phyloP scores from a whole-genome alignment of 2,329 filamentous ascomycete species.

The Fusarium sp. region DNA sequence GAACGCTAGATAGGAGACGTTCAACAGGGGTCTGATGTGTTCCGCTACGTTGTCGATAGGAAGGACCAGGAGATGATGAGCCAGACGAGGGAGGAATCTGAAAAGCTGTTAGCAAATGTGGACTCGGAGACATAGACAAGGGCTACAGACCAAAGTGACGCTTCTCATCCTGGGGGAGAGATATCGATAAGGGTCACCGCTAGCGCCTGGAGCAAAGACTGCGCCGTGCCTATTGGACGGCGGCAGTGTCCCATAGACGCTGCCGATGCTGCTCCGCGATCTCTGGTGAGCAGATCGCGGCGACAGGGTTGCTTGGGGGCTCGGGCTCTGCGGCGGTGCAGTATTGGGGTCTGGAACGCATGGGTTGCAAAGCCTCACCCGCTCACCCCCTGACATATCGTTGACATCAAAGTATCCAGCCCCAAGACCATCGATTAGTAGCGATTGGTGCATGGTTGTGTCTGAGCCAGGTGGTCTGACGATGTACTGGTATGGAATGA shows the following conservation, averaged over 20 bases:
- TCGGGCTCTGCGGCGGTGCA: conserved; percentile 59
- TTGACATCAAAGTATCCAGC: conserved; percentile 54
- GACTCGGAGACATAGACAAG: neutral
- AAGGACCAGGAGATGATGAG: conserved; percentile 38
- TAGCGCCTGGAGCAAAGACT: conserved; percentile 48
- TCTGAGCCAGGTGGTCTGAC: conserved; percentile 73
- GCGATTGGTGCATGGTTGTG: conserved; percentile 47
- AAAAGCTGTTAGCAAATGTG: conserved; percentile 10
- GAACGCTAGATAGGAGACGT: conserved; percentile 51
- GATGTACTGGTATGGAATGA: conserved; percentile 91
- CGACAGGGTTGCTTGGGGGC: conserved; percentile 46
- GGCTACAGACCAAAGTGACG: conserved; percentile 57
- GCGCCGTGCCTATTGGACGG: conserved; percentile 48
- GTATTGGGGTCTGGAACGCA: conserved; percentile 69
- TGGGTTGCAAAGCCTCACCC: conserved; percentile 67
- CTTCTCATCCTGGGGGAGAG: conserved; percentile 52
- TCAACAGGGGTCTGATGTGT: conserved; percentile 50
- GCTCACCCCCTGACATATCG: conserved; percentile 61
- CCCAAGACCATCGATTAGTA: conserved; percentile 52
- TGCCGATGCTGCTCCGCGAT: conserved; percentile 55
- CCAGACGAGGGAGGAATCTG: conserved; percentile 33
- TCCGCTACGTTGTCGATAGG: conserved; percentile 45
- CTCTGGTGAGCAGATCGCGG: conserved; percentile 53
- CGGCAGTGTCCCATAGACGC: conserved; percentile 44
- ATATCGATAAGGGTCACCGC: conserved; percentile 49